These are phyloP conservation scores for Acidomyces sp. DNA, from an alignment of 495 filamentous ascomycete species.

Conservation along the genomic window DNA sequence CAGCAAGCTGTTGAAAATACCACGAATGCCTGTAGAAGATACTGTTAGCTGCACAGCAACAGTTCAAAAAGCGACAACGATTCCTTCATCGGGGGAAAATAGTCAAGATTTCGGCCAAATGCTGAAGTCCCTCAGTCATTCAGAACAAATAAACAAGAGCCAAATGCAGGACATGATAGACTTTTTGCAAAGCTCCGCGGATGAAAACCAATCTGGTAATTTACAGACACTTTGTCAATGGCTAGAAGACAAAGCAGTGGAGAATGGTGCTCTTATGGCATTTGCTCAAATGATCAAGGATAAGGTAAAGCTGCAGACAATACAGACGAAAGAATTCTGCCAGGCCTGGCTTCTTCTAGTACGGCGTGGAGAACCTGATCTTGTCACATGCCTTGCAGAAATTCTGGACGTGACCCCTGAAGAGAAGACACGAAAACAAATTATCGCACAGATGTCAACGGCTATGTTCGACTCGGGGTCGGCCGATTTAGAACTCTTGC, in stretches of 20 bases:
- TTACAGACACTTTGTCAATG: background rate
- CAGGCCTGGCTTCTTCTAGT: background rate
- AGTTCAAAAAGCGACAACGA: too few species aligned
- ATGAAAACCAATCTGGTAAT: constrained; percentile 5
- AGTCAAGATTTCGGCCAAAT: background rate
- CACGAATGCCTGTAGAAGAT: background rate
- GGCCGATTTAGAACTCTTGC: background rate
- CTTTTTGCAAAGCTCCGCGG: constrained; percentile 6
- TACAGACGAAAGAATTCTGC: background rate
- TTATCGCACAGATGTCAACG: background rate
- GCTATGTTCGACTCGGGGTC: background rate
- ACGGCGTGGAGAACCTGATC: background rate
- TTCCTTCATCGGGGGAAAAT: background rate
- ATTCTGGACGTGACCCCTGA: constrained; percentile 1
- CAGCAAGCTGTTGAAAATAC: background rate
- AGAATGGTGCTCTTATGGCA: background rate
- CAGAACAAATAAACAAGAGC: background rate
- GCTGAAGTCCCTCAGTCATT: background rate
- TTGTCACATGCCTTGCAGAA: background rate
- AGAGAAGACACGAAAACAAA: background rate
- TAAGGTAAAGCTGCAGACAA: constrained; percentile 5
- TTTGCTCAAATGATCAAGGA: background rate
- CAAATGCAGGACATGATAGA: background rate
- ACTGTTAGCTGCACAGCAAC: too few species aligned
- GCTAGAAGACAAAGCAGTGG: background rate